Evolutionary conservation across 148 eudicot genomes (phyloP).

Genomic region (Cornus suecica): DNA sequence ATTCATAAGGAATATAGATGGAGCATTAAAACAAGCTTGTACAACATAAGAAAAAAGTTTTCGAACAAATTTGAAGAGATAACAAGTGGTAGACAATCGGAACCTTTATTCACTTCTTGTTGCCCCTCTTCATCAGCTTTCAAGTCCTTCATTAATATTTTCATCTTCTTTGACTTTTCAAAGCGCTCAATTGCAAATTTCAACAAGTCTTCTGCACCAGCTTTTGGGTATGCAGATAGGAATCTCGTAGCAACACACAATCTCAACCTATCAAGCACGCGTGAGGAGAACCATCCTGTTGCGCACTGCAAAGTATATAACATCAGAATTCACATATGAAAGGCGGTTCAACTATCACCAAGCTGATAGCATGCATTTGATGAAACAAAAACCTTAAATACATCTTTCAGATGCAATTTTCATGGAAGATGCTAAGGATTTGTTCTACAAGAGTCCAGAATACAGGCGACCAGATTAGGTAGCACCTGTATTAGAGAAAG

Average conservation of each 20-base stretch:
- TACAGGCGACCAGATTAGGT: too few species aligned
- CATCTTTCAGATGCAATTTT: constrained; percentile 6
- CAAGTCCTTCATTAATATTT: constrained; percentile 23
- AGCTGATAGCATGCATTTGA: not conserved
- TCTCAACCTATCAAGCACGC: constrained; percentile 49
- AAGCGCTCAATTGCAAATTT: constrained; percentile 47
- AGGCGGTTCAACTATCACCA: not conserved
- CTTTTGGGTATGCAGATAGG: constrained; percentile 58
- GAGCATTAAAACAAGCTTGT: not conserved
- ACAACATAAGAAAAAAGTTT: not conserved
- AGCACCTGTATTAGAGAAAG: too few species aligned
- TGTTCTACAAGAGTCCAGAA: too few species aligned
- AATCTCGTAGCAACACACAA: constrained; percentile 62
- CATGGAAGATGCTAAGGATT: too few species aligned
- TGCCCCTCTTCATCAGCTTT: constrained; percentile 46
- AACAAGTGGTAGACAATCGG: not conserved
- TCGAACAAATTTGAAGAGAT: constrained; percentile 1
- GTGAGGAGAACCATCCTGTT: constrained; percentile 79
- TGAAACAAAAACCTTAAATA: not conserved
- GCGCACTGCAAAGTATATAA: constrained; percentile 40
- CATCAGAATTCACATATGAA: not conserved
- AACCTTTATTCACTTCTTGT: constrained; percentile 48
- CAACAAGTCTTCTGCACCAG: constrained; percentile 57
- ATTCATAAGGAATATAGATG: not conserved
- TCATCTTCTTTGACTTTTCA: constrained; percentile 64